phyloP scores from a whole-genome alignment of 2,329 filamentous ascomycete species.

The Curvularia verruculosa region DNA sequence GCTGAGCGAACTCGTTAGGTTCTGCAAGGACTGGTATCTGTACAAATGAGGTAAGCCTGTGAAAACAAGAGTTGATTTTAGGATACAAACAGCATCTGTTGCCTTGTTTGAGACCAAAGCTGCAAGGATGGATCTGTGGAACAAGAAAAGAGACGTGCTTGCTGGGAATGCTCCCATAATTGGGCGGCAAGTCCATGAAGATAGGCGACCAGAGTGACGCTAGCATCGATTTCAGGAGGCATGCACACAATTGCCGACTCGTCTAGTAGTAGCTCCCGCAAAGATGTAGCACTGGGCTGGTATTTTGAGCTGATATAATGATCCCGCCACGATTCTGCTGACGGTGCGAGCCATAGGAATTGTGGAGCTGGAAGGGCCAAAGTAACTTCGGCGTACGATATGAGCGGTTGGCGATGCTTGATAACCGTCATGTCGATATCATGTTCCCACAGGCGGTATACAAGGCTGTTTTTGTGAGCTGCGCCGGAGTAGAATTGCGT shows the following conservation, averaged over 20 bases:
- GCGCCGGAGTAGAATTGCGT: too few relatives aligned
- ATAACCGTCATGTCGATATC: not conserved
- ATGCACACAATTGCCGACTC: not conserved
- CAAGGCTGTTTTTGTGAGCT: not conserved
- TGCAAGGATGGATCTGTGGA: not conserved
- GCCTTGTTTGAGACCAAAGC: not conserved
- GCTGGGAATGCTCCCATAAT: not conserved
- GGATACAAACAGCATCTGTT: not conserved
- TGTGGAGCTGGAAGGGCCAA: not conserved
- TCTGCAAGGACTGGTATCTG: not conserved
- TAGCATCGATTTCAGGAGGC: not conserved
- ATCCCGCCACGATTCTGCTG: not conserved
- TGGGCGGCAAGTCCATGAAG: not conserved
- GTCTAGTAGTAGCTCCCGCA: not conserved
- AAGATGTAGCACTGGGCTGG: not conserved
- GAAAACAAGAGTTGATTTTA: not conserved
- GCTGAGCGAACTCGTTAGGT: not conserved
- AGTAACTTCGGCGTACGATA: not conserved
- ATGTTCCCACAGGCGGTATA: not conserved
- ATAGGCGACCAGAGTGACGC: not conserved
- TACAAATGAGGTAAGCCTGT: not conserved
- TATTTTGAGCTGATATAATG: not conserved
- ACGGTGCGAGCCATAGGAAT: not conserved
- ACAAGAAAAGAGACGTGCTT: not conserved
- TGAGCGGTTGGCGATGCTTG: not conserved